A percentile compares a stretch with the other conserved stretches of the same genome.
Evolutionary conservation across 176 grass and related monocot genomes (phyloP).

Genomic region (Eleusine indica): DNA sequence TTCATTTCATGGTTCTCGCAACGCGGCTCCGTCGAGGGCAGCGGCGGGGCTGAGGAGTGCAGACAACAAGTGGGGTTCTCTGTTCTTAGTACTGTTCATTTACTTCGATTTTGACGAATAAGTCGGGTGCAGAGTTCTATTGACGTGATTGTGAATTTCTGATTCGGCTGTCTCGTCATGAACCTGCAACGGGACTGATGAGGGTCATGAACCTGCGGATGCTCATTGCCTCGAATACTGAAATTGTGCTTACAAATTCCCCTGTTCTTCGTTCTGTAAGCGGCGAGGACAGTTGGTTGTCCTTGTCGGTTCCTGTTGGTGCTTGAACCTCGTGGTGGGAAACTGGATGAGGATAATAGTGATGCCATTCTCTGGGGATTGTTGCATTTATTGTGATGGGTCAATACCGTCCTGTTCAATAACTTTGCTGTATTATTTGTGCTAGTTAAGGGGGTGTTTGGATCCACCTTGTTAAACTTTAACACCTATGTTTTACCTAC

Average conservation of each 20-base stretch:
- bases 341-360: background rate
- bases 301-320: background rate
- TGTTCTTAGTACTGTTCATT: background rate
- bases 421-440: constrained; percentile 12
- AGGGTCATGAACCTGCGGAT: background rate
- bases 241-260: background rate
- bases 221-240: background rate
- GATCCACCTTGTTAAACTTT: too few relatives aligned
- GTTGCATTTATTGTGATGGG: constrained; percentile 31
- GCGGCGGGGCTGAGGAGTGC: background rate
- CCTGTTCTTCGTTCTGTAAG: background rate
- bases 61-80: background rate
- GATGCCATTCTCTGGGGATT: background rate
- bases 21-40: background rate
- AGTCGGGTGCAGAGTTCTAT: background rate
- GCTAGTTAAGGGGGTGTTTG: background rate
- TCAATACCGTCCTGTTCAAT: background rate
- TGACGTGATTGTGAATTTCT: background rate
- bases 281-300: background rate
- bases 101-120: background rate
- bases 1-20: constrained; percentile 22
- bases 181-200: background rate
- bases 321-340: background rate
- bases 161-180: background rate
- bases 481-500: too few relatives aligned